A percentile compares a stretch with the other conserved stretches of the same genome.
These are phyloP conservation scores for Magnusiomyces suaveolens DNA, from an alignment of 1,139 yeast genomes.

Conservation along the genomic window DNA sequence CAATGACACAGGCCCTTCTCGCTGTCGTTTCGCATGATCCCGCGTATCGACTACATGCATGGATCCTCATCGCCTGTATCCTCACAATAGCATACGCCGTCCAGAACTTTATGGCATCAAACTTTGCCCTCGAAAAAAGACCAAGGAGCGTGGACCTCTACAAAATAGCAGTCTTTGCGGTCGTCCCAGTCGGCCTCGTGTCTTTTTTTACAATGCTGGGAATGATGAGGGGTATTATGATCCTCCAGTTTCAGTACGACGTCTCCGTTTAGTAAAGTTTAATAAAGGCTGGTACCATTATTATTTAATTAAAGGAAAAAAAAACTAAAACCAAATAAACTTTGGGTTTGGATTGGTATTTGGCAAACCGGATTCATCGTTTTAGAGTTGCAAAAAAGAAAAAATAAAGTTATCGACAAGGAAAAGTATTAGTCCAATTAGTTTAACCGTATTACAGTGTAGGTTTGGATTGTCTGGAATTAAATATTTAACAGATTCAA, in stretches of 20 bases:
- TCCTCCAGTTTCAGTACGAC: conserved; percentile 60
- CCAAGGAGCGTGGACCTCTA: conserved; percentile 49
- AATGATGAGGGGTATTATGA: conserved; percentile 60
- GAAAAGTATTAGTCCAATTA: too few relatives aligned
- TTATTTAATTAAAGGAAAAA: too few relatives aligned
- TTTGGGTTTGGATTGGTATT: too few relatives aligned
- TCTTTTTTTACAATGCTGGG: conserved; percentile 89
- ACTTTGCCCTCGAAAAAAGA: conserved; percentile 47
- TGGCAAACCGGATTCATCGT: too few relatives aligned
- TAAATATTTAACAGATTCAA: too few relatives aligned
- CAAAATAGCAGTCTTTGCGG: conserved; percentile 89
- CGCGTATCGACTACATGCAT: conserved; percentile 69
- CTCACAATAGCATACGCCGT: conserved; percentile 71
- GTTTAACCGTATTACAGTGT: too few relatives aligned
- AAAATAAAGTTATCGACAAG: too few relatives aligned
- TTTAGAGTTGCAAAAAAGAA: too few relatives aligned
- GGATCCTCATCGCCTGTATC: conserved; percentile 83
- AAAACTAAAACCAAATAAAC: too few relatives aligned
- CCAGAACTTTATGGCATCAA: conserved; percentile 84
- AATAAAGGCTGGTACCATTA: too few relatives aligned
- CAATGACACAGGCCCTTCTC: conserved; percentile 59
- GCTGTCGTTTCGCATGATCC: conserved; percentile 40
- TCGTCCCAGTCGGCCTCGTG: conserved; percentile 92
- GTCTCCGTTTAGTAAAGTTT: too few relatives aligned
- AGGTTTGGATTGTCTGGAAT: too few relatives aligned